phyloP scores from a whole-genome alignment of 306 rosid species.

The Pterocarpus macrocarpus region DNA sequence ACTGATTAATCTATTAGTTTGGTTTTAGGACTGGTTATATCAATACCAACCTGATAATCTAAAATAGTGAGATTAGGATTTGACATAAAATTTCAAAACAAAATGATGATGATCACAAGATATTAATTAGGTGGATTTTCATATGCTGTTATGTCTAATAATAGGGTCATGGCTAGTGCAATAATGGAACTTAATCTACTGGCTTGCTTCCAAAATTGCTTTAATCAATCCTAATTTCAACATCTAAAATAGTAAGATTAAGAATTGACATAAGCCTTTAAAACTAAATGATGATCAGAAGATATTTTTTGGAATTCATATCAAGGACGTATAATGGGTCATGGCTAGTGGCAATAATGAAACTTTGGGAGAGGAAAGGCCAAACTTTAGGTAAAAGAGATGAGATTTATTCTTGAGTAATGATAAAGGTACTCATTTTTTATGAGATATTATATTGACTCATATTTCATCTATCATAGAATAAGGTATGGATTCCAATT shows the following conservation, averaged over 20 bases:
- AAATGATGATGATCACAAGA: neutral
- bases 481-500: too few species aligned
- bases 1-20: neutral
- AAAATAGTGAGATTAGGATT: neutral
- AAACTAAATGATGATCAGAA: too few species aligned
- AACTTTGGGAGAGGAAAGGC: neutral
- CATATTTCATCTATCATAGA: too few species aligned
- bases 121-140: neutral
- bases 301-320: too few species aligned
- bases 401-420: constrained; percentile 6
- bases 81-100: neutral
- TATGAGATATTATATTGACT: too few species aligned
- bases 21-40: neutral
- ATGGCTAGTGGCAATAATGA: constrained; percentile 9
- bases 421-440: too few species aligned
- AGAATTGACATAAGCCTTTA: too few species aligned
- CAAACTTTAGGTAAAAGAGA: constrained; percentile 34
- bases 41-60: neutral
- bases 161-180: neutral
- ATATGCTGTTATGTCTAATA: neutral
- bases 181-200: too few species aligned
- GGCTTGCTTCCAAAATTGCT: too few species aligned
- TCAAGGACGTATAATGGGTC: neutral
- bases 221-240: too few species aligned
- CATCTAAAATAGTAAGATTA: too few species aligned